Evolutionary conservation across 805 yeast species (phyloP).

Genomic region (Candida nanaspora): DNA sequence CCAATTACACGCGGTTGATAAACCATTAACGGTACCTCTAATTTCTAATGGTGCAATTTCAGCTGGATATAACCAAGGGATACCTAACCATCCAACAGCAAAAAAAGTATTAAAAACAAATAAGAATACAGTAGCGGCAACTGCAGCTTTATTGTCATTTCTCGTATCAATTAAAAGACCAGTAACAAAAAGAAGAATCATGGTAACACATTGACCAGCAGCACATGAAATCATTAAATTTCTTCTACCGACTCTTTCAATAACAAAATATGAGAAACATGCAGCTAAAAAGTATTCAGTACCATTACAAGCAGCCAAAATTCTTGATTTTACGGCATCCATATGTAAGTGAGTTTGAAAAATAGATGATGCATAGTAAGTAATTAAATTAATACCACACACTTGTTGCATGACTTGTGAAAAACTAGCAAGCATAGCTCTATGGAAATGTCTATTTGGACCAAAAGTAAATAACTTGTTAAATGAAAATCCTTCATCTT

Average conservation of each 20-base stretch:
- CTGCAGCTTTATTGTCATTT: conserved; percentile 20
- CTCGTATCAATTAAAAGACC: conserved; percentile 23
- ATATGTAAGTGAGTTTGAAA: conserved; percentile 36
- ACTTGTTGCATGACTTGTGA: conserved; percentile 37
- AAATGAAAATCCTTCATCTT: conserved; percentile 18
- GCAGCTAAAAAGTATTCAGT: conserved; percentile 29
- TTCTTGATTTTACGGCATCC: conserved; percentile 26
- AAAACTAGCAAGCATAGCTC: conserved; percentile 33
- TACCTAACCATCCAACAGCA: conserved; percentile 34
- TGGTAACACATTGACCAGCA: conserved; percentile 29
- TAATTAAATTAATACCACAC: conserved; percentile 45
- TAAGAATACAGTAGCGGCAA: conserved; percentile 35
- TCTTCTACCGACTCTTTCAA: conserved; percentile 22
- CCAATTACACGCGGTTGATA: conserved; percentile 40
- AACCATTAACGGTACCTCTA: conserved; percentile 40
- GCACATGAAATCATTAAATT: conserved; percentile 2
- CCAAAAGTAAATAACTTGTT: conserved; percentile 27
- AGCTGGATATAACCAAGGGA: conserved; percentile 44
- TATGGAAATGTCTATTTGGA: conserved; percentile 33
- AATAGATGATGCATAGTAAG: conserved; percentile 47
- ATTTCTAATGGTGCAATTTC: conserved; percentile 40
- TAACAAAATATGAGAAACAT: conserved; percentile 30
- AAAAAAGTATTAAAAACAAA: conserved; percentile 36
- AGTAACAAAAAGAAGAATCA: conserved; percentile 33
- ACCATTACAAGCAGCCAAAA: conserved; percentile 34